Evolutionary conservation across 768 basidiomycete genomes (phyloP).

Genomic region (Filobasidium wieringae): DNA sequence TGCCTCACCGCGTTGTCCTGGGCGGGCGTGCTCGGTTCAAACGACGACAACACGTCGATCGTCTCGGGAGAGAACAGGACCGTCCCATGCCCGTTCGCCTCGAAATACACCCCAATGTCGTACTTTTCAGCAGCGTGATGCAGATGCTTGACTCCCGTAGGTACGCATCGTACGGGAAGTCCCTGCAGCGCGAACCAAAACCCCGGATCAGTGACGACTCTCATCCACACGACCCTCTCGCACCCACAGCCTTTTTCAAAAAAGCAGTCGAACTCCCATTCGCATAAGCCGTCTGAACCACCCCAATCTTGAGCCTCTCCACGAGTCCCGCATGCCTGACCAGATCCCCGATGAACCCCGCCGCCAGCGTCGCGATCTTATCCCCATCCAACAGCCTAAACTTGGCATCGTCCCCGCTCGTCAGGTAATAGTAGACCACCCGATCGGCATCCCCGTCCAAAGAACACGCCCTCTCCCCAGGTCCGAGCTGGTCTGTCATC

Average conservation of each 20-base stretch:
- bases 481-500: conserved; percentile 42
- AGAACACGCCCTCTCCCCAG: conserved; percentile 76
- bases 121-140: conserved; percentile 93
- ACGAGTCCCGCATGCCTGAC: conserved; percentile 76
- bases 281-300: conserved; percentile 97
- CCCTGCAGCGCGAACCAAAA: too few species aligned
- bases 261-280: conserved; percentile 95
- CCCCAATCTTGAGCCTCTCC: conserved; percentile 66
- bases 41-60: conserved; percentile 48
- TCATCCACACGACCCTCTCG: too few species aligned
- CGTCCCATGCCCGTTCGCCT: conserved; percentile 97
- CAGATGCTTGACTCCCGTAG: conserved; percentile 94
- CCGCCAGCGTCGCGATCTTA: conserved; percentile 89
- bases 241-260: conserved; percentile 54
- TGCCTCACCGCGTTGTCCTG: conserved; percentile 69
- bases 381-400: conserved; percentile 96
- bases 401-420: conserved; percentile 37
- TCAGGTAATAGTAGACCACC: conserved; percentile 82
- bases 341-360: conserved; percentile 81
- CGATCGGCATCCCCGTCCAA: conserved; percentile 97
- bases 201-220: too few species aligned
- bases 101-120: conserved; percentile 96
- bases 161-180: conserved; percentile 85
- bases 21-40: conserved; percentile 67
- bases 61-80: conserved; percentile 79